These are phyloP conservation scores for Rhodotorula sp. DNA, from an alignment of 1,284 basidiomycete species.

Conservation along the genomic window DNA sequence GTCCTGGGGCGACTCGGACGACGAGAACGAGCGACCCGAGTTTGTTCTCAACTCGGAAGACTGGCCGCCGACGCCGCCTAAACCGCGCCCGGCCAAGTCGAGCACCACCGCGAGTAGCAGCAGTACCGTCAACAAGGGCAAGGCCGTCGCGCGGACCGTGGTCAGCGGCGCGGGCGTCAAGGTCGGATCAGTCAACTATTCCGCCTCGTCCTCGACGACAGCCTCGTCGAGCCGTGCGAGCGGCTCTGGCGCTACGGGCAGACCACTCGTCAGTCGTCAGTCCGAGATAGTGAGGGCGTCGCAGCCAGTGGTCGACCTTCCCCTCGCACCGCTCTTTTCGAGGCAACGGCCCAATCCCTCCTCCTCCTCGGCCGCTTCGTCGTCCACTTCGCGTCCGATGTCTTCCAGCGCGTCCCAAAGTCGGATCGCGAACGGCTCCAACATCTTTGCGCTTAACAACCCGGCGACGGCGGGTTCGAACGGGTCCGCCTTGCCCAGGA, in stretches of 20 bases:
- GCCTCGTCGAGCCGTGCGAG: neutral
- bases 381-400: neutral
- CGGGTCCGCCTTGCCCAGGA: conserved; percentile 14
- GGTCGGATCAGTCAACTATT: neutral
- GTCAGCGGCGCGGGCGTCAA: neutral
- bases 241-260: neutral
- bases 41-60: conserved; percentile 27
- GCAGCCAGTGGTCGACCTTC: neutral
- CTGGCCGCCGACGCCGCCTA: conserved; percentile 35
- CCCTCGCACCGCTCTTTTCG: conserved; percentile 18
- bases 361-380: neutral
- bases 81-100: neutral
- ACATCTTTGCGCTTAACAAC: conserved; percentile 7
- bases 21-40: conserved; percentile 26
- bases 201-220: neutral
- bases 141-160: neutral
- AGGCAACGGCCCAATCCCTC: neutral
- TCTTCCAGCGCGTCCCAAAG: conserved; percentile 4
- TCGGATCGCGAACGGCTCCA: neutral
- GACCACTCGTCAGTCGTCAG: conserved; percentile 1
- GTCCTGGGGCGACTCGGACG: conserved; percentile 28
- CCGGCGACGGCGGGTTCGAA: neutral
- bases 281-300: neutral
- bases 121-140: neutral
- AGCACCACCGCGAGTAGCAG: neutral